Evolutionary conservation across 179 eudicot species (phyloP).

Genomic region (Carnegiea gigantea): DNA sequence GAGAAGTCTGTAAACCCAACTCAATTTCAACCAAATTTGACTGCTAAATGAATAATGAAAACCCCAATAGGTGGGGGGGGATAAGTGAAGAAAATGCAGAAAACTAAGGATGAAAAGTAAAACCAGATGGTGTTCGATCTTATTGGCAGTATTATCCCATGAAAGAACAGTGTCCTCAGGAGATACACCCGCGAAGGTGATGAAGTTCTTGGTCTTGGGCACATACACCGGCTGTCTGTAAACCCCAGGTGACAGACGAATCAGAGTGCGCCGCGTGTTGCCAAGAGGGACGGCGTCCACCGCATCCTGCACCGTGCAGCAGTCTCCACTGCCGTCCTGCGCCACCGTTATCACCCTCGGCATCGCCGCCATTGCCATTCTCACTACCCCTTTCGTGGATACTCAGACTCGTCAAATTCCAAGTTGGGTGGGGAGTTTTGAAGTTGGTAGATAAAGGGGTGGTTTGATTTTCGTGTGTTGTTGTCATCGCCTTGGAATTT

Average conservation of each 20-base stretch:
- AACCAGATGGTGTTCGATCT: constrained; percentile 85
- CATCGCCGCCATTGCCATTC: constrained; percentile 16
- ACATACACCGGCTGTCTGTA: constrained; percentile 78
- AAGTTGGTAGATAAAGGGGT: background rate
- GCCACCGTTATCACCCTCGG: constrained; percentile 49
- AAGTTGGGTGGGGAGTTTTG: background rate
- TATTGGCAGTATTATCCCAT: constrained; percentile 73
- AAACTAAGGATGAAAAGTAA: background rate
- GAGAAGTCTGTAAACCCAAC: constrained; percentile 40
- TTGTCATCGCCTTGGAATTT: background rate
- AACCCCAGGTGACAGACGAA: constrained; percentile 74
- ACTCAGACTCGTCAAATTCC: too few species aligned
- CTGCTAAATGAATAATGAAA: background rate
- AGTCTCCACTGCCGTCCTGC: constrained; percentile 62
- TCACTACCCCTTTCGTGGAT: background rate
- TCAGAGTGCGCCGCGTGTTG: constrained; percentile 70
- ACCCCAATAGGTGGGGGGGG: background rate
- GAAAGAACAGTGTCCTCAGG: constrained; percentile 70
- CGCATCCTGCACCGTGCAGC: constrained; percentile 70
- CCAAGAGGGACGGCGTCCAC: constrained; percentile 71
- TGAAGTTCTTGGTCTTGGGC: constrained; percentile 81
- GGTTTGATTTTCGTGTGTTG: background rate
- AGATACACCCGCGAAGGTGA: constrained; percentile 65
- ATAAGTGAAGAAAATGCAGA: background rate
- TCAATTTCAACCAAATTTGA: background rate